These are phyloP conservation scores for Trichoderma cornu-damae DNA, from an alignment of 2,329 filamentous ascomycete species.

Conservation along the genomic window DNA sequence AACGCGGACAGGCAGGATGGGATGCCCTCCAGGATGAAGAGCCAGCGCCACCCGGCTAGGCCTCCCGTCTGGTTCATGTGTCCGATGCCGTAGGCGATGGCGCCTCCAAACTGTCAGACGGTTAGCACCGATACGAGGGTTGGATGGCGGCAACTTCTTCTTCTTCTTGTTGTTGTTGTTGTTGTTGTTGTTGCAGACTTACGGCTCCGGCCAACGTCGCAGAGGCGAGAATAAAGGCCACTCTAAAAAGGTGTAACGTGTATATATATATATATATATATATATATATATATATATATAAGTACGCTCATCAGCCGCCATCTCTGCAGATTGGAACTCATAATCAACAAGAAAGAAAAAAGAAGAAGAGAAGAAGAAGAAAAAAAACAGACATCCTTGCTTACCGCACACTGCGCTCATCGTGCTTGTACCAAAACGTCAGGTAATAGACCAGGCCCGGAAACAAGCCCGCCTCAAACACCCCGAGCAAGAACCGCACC, in stretches of 20 bases:
- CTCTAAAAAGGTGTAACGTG: constrained; percentile 36
- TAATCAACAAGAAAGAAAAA: too few relatives aligned
- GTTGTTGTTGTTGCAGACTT: constrained; percentile 20
- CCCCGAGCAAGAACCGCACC: constrained; percentile 62
- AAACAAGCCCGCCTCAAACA: constrained; percentile 67
- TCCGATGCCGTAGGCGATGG: constrained; percentile 67
- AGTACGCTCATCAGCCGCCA: constrained; percentile 3
- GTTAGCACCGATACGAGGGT: background rate
- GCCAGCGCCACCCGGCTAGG: constrained; percentile 64
- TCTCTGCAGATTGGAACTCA: too few relatives aligned
- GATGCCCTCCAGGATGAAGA: constrained; percentile 59
- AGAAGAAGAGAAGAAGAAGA: background rate
- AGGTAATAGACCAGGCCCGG: constrained; percentile 57
- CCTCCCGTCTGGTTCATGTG: constrained; percentile 62
- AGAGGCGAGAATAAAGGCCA: constrained; percentile 64
- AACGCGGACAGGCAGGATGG: constrained; percentile 60
- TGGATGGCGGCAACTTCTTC: too few relatives aligned
- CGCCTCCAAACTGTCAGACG: constrained; percentile 52
- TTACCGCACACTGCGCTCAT: constrained; percentile 59
- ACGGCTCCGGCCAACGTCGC: constrained; percentile 64
- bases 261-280: too few relatives aligned
- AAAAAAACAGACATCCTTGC: background rate
- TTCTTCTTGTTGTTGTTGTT: too few relatives aligned
- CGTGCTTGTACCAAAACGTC: constrained; percentile 68
- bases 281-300: too few relatives aligned